phyloP scores from a whole-genome alignment of 2,329 filamentous ascomycete species.

The Diaporthe sp. region DNA sequence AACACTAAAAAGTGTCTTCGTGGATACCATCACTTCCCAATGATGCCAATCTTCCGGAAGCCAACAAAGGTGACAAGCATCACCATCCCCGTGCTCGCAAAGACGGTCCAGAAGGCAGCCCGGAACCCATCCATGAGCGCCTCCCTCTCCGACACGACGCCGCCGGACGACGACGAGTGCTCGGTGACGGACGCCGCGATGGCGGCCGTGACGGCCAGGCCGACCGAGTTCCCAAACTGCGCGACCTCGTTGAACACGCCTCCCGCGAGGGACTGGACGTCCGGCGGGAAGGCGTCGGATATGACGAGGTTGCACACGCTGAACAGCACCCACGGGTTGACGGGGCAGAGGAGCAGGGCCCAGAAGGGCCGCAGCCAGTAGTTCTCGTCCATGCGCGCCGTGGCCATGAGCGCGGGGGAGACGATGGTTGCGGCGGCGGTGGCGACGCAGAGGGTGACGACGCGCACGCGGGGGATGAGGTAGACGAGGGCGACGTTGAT shows the following conservation, averaged over 20 bases:
- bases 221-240: constrained; percentile 69
- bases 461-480: constrained; percentile 54
- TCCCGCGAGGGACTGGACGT: constrained; percentile 70
- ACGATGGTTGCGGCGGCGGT: constrained; percentile 59
- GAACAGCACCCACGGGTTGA: constrained; percentile 65
- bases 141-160: constrained; percentile 44
- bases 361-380: constrained; percentile 65
- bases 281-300: constrained; percentile 64
- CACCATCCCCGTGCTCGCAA: constrained; percentile 58
- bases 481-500: constrained; percentile 52
- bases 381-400: constrained; percentile 59
- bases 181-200: constrained; percentile 61
- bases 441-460: constrained; percentile 55
- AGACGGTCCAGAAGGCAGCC: constrained; percentile 67
- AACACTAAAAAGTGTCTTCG: accelerated
- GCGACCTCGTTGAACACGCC: constrained; percentile 71
- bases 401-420: constrained; percentile 68
- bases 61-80: constrained; percentile 56
- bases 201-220: constrained; percentile 64
- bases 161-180: constrained; percentile 45
- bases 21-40: neutral
- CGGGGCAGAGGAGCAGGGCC: constrained; percentile 59
- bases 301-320: constrained; percentile 69
- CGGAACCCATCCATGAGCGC: constrained; percentile 65
- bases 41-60: constrained; percentile 50